Base-by-base conservation (phyloP, 139 green algal genomes). In the Tetraselmis chui region DNA sequence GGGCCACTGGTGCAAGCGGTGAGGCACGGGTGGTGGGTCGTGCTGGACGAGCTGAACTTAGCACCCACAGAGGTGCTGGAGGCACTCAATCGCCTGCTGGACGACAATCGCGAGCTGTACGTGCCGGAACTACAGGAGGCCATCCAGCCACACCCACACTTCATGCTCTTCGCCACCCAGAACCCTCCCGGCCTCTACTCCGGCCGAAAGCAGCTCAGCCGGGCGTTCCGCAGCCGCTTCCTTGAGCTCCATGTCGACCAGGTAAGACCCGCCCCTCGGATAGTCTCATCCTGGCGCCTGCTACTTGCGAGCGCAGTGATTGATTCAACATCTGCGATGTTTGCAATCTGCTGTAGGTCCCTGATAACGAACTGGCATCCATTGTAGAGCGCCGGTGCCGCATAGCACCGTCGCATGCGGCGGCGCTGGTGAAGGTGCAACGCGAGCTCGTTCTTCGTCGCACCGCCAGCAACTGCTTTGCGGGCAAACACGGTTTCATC, bases 101-200 rank as follows among this genome's bases (percentile, higher is more conserved):
- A 99, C 84, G 97, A 98, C 89, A 99, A 99, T 87, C 88, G 95
- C 1, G 96, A 99, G 91, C 92, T 99, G 79, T 98, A 96, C 84
- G 92, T 99, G 28, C 95, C 97, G 0, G 97, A 99, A 91, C 89
- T 98, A 30, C 91, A 97, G 79, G 94, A 98, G 89, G 93, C 91
- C 26, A 90, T 99, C 28, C 89, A 87, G 28, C 97, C 97, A 0
- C 95, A 99, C 90, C 92, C 97, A 0, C 92, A 98, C 90, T 99
- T 99, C 89, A 97, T 99, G 94, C 94, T 99, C 1, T 99, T 99
- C 87, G 97, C 97, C 1, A 99, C 97, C 89, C 94, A 99, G 85
- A 99, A 99, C 89, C 97, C 97, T 11, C 92, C 97, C 18, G 94
- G 94, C 30, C 78, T 85, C 0, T 93, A 93, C 74, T 86, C 89